Percentiles rank a stretch among this genome's conserved stretches.
phyloP scores from a whole-genome alignment of 2,329 filamentous ascomycete species.

The Teratosphaeria destructans region DNA sequence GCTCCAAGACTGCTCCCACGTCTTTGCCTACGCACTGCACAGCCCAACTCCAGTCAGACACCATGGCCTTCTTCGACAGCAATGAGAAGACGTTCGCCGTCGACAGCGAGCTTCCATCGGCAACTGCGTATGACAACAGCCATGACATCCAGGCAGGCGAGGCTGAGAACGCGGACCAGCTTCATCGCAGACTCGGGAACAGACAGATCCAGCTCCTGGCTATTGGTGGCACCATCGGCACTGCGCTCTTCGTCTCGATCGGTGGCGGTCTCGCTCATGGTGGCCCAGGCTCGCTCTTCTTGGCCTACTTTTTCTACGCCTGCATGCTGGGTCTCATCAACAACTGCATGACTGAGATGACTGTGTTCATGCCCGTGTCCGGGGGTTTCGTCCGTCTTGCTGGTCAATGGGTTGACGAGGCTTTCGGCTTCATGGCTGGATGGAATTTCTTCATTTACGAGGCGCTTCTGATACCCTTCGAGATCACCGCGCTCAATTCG shows the following conservation, averaged over 20 bases:
- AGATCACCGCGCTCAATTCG: conserved; percentile 38
- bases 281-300: conserved; percentile 44
- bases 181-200: conserved; percentile 24
- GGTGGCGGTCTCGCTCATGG: conserved; percentile 44
- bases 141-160: background rate
- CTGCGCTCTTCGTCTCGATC: conserved; percentile 36
- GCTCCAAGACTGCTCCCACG: background rate
- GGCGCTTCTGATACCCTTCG: conserved; percentile 41
- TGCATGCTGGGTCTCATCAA: conserved; percentile 50
- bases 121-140: background rate
- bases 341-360: conserved; percentile 58
- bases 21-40: background rate
- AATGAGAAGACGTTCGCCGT: conserved; percentile 1
- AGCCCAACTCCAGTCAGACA: background rate
- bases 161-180: conserved; percentile 7
- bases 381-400: conserved; percentile 56
- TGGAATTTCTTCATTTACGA: conserved; percentile 43
- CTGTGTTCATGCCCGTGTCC: conserved; percentile 50
- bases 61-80: conserved; percentile 2
- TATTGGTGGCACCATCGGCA: conserved; percentile 26
- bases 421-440: conserved; percentile 35
- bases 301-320: conserved; percentile 49
- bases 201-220: conserved; percentile 28
- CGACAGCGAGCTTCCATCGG: background rate
- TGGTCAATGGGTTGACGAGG: conserved; percentile 55